Evolutionary conservation across 169 alveolate species (phyloP).

Genomic region (Perkinsus chesapeaki): DNA sequence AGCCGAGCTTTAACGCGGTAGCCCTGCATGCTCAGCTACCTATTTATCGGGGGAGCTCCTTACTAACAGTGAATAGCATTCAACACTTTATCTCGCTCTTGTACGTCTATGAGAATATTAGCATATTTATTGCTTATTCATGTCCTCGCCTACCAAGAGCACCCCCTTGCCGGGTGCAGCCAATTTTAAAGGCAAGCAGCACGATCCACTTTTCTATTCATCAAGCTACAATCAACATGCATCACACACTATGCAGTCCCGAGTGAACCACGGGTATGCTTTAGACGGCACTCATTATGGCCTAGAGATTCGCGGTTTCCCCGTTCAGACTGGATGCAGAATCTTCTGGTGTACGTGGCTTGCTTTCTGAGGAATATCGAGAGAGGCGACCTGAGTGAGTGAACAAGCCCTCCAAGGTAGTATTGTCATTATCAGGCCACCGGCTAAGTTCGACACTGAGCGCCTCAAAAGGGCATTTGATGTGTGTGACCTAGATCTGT

Average conservation of each 20-base stretch:
- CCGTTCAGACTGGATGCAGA: not conserved
- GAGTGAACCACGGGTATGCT: not conserved
- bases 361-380: not conserved
- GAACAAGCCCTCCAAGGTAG: too few relatives aligned
- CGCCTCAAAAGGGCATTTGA: not conserved
- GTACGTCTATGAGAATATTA: too few relatives aligned
- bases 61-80: too few relatives aligned
- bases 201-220: not conserved
- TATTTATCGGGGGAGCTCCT: too few relatives aligned
- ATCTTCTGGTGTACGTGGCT: not conserved
- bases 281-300: not conserved
- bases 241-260: not conserved
- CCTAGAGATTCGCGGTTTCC: not conserved
- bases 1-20: too few relatives aligned
- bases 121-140: too few relatives aligned
- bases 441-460: not conserved
- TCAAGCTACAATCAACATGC: not conserved
- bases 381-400: not conserved
- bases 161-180: not conserved
- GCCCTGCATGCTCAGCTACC: too few relatives aligned
- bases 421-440: not conserved
- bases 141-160: not conserved
- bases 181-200: not conserved
- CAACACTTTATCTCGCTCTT: too few relatives aligned
- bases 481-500: not conserved